Conservation (phyloP, 805 yeast species). For the Suhomyces prunicola region DNA sequence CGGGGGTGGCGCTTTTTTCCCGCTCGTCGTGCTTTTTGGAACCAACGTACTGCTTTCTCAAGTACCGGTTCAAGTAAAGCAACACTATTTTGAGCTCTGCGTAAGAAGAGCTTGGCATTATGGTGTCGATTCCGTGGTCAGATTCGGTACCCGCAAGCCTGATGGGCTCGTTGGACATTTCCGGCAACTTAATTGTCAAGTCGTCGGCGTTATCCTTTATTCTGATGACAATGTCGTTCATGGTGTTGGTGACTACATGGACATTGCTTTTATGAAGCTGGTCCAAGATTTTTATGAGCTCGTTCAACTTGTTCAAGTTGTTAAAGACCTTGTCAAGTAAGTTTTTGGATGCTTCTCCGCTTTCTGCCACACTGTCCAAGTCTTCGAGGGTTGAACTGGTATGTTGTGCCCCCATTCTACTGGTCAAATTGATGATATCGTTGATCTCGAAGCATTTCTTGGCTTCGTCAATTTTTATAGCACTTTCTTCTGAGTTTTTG, state of each 20-base stretch:
- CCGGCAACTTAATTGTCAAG: slow-evolving; percentile 13
- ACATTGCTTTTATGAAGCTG: slow-evolving; percentile 29
- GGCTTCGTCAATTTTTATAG: slow-evolving; percentile 20
- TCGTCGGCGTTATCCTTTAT: slow-evolving; percentile 21
- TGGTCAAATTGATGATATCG: slow-evolving; percentile 26
- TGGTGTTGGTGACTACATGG: slow-evolving; percentile 23
- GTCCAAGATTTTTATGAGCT: slow-evolving; percentile 30
- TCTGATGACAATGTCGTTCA: slow-evolving; percentile 26
- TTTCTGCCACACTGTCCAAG: not conserved
- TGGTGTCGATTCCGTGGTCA: not conserved
- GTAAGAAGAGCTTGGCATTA: not conserved
- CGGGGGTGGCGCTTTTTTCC: not conserved
- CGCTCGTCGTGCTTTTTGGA: not conserved
- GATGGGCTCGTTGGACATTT: slow-evolving; percentile 5
- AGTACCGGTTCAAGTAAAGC: slow-evolving; percentile 23
- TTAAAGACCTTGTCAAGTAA: slow-evolving; percentile 27
- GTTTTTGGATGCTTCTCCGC: slow-evolving; percentile 2
- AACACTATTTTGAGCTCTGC: slow-evolving; percentile 18
- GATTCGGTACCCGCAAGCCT: not conserved
- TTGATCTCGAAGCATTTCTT: slow-evolving; percentile 26
- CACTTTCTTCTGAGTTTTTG: slow-evolving; percentile 16
- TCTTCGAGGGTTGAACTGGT: not conserved
- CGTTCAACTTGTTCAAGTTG: slow-evolving; percentile 28
- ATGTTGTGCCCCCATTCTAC: slow-evolving; percentile 17
- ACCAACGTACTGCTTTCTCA: slow-evolving; percentile 10